Evolutionary conservation across 768 basidiomycete genomes (phyloP).

Genomic region (Pholiota conissans): DNA sequence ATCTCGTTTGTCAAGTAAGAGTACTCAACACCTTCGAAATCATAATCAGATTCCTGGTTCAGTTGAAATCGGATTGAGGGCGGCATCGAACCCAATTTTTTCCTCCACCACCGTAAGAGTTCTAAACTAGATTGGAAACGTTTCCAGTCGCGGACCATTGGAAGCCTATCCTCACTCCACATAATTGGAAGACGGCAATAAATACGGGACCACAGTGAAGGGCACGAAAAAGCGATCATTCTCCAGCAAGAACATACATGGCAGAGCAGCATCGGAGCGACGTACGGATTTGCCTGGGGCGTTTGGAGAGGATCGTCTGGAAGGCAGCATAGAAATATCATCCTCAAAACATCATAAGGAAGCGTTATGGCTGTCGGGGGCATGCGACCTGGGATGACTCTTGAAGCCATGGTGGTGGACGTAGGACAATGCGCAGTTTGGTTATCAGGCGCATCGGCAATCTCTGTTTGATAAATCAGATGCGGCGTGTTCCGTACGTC

Average conservation of each 20-base stretch:
- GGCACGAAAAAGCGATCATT: not conserved
- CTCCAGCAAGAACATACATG: not conserved
- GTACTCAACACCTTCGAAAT: too few species aligned
- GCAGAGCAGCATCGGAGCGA: too few species aligned
- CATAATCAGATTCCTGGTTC: not conserved
- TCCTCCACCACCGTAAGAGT: not conserved
- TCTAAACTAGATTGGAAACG: not conserved
- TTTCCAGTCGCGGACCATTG: not conserved
- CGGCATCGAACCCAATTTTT: not conserved
- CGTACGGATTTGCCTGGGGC: not conserved
- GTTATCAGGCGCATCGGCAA: too few species aligned
- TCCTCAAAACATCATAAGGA: not conserved
- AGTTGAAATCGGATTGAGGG: not conserved
- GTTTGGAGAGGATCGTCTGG: not conserved
- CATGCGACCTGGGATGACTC: too few species aligned
- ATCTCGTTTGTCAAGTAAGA: not conserved
- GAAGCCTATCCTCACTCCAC: not conserved
- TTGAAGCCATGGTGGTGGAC: too few species aligned
- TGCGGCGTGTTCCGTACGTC: too few species aligned
- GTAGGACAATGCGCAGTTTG: too few species aligned
- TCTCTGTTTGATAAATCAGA: too few species aligned
- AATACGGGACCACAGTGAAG: not conserved
- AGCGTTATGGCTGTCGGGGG: not conserved
- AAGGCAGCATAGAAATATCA: not conserved
- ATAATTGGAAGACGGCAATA: not conserved